Evolutionary conservation across 106 monocot species (phyloP), one percentile per base, ranked within the genome.

Genomic region (Iris macrosiphon): DNA sequence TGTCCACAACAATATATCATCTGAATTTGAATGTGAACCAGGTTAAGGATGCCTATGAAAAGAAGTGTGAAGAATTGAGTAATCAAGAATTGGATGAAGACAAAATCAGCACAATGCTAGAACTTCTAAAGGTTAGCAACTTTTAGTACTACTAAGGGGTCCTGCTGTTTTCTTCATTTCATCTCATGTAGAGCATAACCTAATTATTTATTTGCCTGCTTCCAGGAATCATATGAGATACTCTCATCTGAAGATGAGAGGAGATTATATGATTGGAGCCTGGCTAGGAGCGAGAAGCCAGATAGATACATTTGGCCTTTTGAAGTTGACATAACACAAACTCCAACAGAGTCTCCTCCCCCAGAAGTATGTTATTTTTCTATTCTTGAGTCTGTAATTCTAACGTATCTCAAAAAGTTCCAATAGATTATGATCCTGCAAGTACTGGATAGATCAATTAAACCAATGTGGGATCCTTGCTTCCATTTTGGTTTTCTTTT

Each of bases 201-300:
- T 31, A 18, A 11, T 54, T 17, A 0, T 13, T 20, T 51, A 20
- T 41, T 16, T 39, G 1, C 30, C 41, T 35, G 17, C 21, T 56
- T 8, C 15, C 30, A 93, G 93, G 93, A 93, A 70, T 84, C 93
- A n/a, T 78, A 78, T 64, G 65, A 32, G 1, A 73, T 93, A 45
- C 78, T 93, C 12, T 93, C 88, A 51, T 87, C 77, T 39, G 84
- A 93, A 54, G 88, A 88, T 12, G 84, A 93, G 66, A 75, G 93
- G 62, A 80, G 93, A 58, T 55, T 93, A 54, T 93, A 93, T 56
- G 88, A 93, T 41, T 93, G 88, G 93, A 93, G 93, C 63, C 67
- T 93, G 49, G 59, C 80, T 21, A 83, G 87, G 54, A 84, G 65
- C 55, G 78, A 74, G 46, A 68, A 62, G 21, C 88, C 93, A 40